A percentile compares a stretch with the other conserved stretches of the same genome.
These are phyloP conservation scores for Eutrema salsugineum DNA, from an alignment of 441 rosid species.

Conservation along the genomic window DNA sequence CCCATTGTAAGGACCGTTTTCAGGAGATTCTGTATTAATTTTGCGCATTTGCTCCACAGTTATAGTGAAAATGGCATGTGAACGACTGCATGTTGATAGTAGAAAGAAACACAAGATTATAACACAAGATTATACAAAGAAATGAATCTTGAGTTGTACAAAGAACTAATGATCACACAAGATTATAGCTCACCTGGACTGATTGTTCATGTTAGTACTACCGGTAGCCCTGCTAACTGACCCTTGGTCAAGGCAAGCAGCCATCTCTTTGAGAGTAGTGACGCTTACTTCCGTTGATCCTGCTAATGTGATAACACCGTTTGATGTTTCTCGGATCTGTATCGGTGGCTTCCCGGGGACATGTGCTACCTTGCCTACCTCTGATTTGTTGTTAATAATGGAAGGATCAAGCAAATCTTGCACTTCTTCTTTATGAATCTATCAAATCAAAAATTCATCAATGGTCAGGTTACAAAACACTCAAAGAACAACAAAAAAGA, in stretches of 20 bases:
- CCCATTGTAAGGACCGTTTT: conserved; percentile 53
- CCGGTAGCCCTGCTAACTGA: conserved; percentile 94
- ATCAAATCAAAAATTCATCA: conserved; percentile 14
- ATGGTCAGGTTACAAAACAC: neutral
- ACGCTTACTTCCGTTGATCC: conserved; percentile 95
- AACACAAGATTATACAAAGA: no score
- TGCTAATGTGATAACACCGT: conserved; percentile 93
- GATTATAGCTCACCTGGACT: conserved; percentile 61
- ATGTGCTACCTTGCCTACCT: conserved; percentile 43
- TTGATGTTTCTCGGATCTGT: conserved; percentile 96
- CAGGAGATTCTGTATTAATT: conserved; percentile 53
- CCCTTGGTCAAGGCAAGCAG: conserved; percentile 93
- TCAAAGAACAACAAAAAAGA: neutral
- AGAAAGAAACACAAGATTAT: no score
- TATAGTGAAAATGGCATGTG: conserved; percentile 99
- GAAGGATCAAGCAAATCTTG: conserved; percentile 85
- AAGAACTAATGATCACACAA: neutral
- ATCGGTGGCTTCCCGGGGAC: conserved; percentile 89
- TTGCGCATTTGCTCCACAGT: conserved; percentile 94
- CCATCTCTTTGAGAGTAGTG: conserved; percentile 79
- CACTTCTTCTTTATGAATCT: conserved; percentile 99
- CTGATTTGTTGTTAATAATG: conserved; percentile 62
- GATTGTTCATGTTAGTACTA: conserved; percentile 98
- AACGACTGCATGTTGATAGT: conserved; percentile 59
- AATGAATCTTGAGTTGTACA: neutral